Conservation (phyloP, 768 basidiomycete genomes). For the Kwoniella sp. region DNA sequence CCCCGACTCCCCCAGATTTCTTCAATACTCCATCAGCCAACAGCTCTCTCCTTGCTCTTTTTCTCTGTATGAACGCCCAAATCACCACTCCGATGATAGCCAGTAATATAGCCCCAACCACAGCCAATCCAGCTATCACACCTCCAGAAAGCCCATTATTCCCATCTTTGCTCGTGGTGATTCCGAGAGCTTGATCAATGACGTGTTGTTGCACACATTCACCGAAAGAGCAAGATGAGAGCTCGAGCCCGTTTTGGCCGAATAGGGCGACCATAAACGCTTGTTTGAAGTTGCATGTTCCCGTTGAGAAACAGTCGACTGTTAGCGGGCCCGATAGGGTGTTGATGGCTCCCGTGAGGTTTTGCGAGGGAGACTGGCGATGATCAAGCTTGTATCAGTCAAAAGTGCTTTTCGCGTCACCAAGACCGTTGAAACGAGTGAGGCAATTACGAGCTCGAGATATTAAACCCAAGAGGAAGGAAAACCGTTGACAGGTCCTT, state of each 20-base stretch:
- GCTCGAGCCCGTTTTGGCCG: slow-evolving; percentile 69
- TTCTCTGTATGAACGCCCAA: slow-evolving; percentile 67
- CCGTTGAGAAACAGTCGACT: slow-evolving; percentile 66
- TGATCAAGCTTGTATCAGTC: not conserved
- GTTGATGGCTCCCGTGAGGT: slow-evolving; percentile 69
- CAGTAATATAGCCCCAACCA: slow-evolving; percentile 70
- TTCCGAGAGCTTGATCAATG: slow-evolving; percentile 63
- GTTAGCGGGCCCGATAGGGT: slow-evolving; percentile 66
- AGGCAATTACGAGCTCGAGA: no score
- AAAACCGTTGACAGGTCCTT: not conserved
- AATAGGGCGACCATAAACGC: slow-evolving; percentile 68
- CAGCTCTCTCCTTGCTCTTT: slow-evolving; percentile 62
- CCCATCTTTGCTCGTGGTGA: slow-evolving; percentile 39
- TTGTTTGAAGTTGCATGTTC: slow-evolving; percentile 78
- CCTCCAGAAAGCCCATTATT: slow-evolving; percentile 68
- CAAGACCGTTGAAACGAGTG: no score
- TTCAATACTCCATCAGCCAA: slow-evolving; percentile 54
- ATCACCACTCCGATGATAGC: slow-evolving; percentile 65
- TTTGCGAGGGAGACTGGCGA: slow-evolving; percentile 28
- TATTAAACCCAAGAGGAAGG: no score
- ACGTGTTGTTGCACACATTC: slow-evolving; percentile 84
- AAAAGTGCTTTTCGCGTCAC: no score
- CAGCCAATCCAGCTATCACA: slow-evolving; percentile 86
- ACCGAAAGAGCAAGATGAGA: slow-evolving; percentile 77
- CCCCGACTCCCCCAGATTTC: slow-evolving; percentile 62